Evolutionary conservation across 345 rosid species (phyloP).

Genomic region (Brassica carinata): DNA sequence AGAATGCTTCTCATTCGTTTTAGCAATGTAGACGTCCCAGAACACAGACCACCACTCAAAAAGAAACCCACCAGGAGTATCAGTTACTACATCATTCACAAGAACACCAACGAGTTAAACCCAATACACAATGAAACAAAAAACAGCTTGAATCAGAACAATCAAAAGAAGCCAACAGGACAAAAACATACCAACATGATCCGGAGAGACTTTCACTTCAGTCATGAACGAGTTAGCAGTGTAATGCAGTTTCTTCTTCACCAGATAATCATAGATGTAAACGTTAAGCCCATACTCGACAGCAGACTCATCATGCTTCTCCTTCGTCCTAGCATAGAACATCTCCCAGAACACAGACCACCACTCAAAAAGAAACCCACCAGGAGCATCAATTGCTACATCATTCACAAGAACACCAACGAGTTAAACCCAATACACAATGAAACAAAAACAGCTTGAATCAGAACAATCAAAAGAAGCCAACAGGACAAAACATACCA

Average conservation of each 20-base stretch:
- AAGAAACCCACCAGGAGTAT: conserved; percentile 98
- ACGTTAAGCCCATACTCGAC: conserved; percentile 76
- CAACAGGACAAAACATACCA: too few relatives aligned
- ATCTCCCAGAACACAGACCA: conserved; percentile 99
- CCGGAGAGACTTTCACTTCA: conserved; percentile 95
- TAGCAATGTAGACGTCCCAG: conserved; percentile 95
- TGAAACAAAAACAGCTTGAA: too few relatives aligned
- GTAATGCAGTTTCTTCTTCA: conserved; percentile 81
- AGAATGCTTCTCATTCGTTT: conserved; percentile 95
- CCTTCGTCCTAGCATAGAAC: conserved; percentile 89
- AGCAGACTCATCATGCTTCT: conserved; percentile 34
- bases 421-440: too few relatives aligned
- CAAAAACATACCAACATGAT: conserved; percentile 72
- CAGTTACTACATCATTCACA: conserved; percentile 69
- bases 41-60: conserved; percentile 99
- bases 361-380: conserved; percentile 98
- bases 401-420: too few relatives aligned
- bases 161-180: background rate
- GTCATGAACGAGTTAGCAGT: conserved; percentile 93
- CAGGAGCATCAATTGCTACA: conserved; percentile 98
- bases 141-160: background rate
- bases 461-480: too few relatives aligned
- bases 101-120: background rate
- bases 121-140: background rate
- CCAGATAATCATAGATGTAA: conserved; percentile 90